Evolutionary conservation across 2,329 filamentous ascomycete species (phyloP).

Genomic region (Alternaria triticina): DNA sequence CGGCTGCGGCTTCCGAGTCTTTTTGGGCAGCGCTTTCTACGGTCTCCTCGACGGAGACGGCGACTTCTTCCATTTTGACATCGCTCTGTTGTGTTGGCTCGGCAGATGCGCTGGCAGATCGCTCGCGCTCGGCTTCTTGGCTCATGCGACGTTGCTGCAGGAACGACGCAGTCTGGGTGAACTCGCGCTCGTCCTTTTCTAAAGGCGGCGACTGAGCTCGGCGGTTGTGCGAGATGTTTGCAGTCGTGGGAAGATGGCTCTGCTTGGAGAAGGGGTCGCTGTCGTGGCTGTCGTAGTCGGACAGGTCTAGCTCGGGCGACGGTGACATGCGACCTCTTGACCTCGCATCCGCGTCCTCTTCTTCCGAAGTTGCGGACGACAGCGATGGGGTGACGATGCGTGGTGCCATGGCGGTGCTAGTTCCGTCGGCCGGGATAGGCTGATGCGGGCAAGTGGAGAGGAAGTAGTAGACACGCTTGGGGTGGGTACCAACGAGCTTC

Average conservation of each 20-base stretch:
- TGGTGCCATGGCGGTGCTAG: slow-evolving; percentile 56
- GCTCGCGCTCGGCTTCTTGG: slow-evolving; percentile 48
- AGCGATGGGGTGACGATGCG: slow-evolving; percentile 83
- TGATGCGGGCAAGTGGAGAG: slow-evolving; percentile 87
- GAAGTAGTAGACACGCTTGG: slow-evolving; percentile 95
- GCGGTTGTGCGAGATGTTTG: slow-evolving; percentile 63
- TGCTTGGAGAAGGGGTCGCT: slow-evolving; percentile 65
- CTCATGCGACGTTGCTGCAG: slow-evolving; percentile 67
- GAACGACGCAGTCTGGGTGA: slow-evolving; percentile 91
- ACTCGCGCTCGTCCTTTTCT: slow-evolving; percentile 94
- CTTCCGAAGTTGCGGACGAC: slow-evolving; percentile 79
- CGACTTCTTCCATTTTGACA: slow-evolving; percentile 47
- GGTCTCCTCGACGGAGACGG: slow-evolving; percentile 50
- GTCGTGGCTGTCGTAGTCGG: slow-evolving; percentile 78
- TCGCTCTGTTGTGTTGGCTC: slow-evolving; percentile 40
- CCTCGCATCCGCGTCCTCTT: slow-evolving; percentile 65
- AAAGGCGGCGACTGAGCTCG: slow-evolving; percentile 85
- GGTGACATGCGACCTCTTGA: slow-evolving; percentile 75
- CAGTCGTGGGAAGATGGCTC: slow-evolving; percentile 49
- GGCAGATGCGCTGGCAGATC: slow-evolving; percentile 48
- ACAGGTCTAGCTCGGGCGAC: slow-evolving; percentile 92
- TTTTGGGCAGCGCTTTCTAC: slow-evolving; percentile 58
- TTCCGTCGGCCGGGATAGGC: slow-evolving; percentile 73
- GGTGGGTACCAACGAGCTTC: slow-evolving; percentile 89
- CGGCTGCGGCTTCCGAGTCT: slow-evolving; percentile 57